phyloP scores from a whole-genome alignment of 169 alveolate species.

The Hammondia hammondi region DNA sequence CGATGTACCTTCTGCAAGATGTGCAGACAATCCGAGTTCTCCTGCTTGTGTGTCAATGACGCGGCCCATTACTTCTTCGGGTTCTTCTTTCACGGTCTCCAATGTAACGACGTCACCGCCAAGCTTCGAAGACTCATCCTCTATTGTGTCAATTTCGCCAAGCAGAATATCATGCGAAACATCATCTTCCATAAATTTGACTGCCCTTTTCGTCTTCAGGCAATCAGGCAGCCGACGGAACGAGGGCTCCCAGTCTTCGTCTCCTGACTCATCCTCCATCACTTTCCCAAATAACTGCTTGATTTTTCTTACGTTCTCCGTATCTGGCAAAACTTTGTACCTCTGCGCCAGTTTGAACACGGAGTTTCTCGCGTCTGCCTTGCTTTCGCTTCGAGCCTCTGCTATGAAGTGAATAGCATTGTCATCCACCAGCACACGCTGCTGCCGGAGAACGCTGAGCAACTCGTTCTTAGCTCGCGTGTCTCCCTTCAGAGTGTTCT shows the following conservation, averaged over 20 bases:
- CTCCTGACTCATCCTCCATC: conserved; percentile 77
- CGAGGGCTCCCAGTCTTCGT: conserved; percentile 76
- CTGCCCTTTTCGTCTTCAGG: neutral
- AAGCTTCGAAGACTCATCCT: conserved; percentile 40
- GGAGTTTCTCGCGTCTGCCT: conserved; percentile 80
- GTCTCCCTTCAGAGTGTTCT: conserved; percentile 24
- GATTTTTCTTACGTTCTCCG: conserved; percentile 65
- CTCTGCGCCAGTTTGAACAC: conserved; percentile 75
- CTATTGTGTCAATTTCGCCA: conserved; percentile 51
- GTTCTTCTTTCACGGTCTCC: conserved; percentile 9
- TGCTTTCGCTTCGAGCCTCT: conserved; percentile 69
- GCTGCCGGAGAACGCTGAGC: conserved; percentile 59
- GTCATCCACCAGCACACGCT: conserved; percentile 75
- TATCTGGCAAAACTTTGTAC: conserved; percentile 75
- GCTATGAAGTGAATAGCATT: conserved; percentile 78
- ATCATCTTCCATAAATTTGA: conserved; percentile 21
- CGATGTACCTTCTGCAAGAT: neutral
- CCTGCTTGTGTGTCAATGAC: neutral
- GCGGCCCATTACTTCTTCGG: conserved; percentile 21
- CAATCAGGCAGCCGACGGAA: conserved; percentile 58
- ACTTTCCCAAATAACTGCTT: conserved; percentile 76
- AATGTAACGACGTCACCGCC: conserved; percentile 22
- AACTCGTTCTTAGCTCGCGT: conserved; percentile 42
- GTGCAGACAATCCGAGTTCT: neutral
- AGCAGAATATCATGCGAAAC: conserved; percentile 57